Base-by-base conservation (phyloP, 2,329 filamentous ascomycete species). In the Biscogniauxia sp. region DNA sequence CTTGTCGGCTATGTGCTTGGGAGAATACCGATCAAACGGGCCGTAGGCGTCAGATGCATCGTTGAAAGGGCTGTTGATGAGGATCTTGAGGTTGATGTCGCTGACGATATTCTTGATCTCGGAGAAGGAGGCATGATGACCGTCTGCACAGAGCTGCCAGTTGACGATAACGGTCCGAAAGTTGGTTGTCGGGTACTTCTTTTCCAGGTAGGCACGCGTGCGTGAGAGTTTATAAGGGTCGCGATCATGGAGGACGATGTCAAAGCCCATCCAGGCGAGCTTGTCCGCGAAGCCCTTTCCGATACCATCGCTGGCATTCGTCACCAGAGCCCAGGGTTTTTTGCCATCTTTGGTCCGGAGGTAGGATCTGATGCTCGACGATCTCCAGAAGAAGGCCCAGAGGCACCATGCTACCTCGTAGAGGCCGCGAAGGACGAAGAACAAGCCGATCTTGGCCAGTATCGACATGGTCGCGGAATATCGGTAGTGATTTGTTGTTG, bases 1-100 rank as follows among this genome's bases (percentile, higher is more conserved):
- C 23, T 78, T 75, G n/a, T 63, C 63, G 59, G 79, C 73, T 59
- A 82, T 70, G 32, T 80, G 72, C 0, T 72, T 65, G 17, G 72
- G 67, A 0, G 74, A 69, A 11, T 72, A 72, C 2, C 76, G 68
- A 13, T 75, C 69, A 4, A 84, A 68, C 2, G 74, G 64, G 3
- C 68, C 69, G 59, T 75, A 81, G 3, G 73, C 69, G 58, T 72
- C 56, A 13, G 63, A 57, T 2, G 65, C 58, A 4, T 66, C 70
- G 11, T 80, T 80, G 20, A 84, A 84, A 0, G 83, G 79, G 69
- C 86, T 87, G 72, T 87, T 87, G 66, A 87, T 70, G 23, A 87
- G 72, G 1, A 86, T 72, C 0, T 79, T 84, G 32, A 88, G 71
- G 61, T 79, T 70, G 41, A 81, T 68, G 55, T 72, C 74, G 50